Conservation (phyloP, 2,329 filamentous ascomycete species). For the Alternaria infectoria region DNA sequence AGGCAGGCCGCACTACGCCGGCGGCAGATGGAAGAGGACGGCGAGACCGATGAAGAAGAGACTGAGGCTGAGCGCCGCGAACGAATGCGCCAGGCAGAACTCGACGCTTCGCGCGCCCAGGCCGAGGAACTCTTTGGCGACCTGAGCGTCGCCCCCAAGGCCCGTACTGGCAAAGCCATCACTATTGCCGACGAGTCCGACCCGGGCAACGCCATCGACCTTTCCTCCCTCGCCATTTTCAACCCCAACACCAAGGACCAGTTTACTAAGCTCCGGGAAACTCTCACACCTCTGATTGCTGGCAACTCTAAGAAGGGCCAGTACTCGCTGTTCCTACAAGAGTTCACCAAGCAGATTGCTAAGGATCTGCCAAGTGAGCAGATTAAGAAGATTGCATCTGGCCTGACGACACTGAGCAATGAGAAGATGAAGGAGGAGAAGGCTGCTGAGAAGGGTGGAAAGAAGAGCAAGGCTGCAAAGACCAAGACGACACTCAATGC, state of each 20-base stretch:
- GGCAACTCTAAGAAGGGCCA: conserved; percentile 85
- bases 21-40: conserved; percentile 62
- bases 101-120: conserved; percentile 87
- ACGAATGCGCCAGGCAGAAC: conserved; percentile 78
- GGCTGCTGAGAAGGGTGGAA: conserved; percentile 87
- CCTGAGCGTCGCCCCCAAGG: conserved; percentile 74
- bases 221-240: conserved; percentile 81
- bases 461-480: conserved; percentile 97
- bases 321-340: conserved; percentile 87
- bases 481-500: conserved; percentile 86
- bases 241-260: conserved; percentile 86
- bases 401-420: conserved; percentile 87
- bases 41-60: conserved; percentile 72
- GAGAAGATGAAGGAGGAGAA: conserved; percentile 99
- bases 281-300: conserved; percentile 78
- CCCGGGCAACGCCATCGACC: conserved; percentile 79
- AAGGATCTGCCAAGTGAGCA: conserved; percentile 90
- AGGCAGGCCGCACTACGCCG: conserved; percentile 64
- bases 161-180: conserved; percentile 65
- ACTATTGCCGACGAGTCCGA: conserved; percentile 76
- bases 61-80: conserved; percentile 74
- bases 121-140: conserved; percentile 89
- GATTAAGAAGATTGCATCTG: conserved; percentile 93
- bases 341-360: conserved; percentile 84
- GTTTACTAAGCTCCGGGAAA: conserved; percentile 79